Conservation (phyloP, 352 stramenopile species). For the Globisporangium middletonii region DNA sequence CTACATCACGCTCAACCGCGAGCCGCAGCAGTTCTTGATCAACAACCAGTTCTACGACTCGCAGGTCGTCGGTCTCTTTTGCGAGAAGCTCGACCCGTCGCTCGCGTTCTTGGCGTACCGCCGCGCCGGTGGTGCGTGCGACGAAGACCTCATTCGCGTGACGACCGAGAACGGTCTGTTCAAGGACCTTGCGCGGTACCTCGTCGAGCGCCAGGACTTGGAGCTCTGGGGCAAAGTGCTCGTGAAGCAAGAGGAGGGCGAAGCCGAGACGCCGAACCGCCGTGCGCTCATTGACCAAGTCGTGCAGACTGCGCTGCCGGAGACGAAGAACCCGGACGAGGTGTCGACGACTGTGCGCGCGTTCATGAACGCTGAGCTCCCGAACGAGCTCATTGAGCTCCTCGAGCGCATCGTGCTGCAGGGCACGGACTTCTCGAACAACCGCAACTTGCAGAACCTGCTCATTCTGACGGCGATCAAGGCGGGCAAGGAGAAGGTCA, state of each 20-base stretch:
- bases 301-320: conserved; percentile 99
- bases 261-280: conserved; percentile 87
- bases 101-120: conserved; percentile 99
- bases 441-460: conserved; percentile 99
- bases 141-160: conserved; percentile 99
- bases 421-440: conserved; percentile 98
- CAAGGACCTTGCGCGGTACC: conserved; percentile 98
- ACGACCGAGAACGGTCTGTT: conserved; percentile 99
- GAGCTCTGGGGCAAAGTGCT: conserved; percentile 98
- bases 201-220: conserved; percentile 98
- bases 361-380: conserved; percentile 99
- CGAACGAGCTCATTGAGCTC: conserved; percentile 98
- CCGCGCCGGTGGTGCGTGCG: conserved; percentile 96
- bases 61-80: conserved; percentile 98
- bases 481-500: conserved; percentile 96
- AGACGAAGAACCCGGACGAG: conserved; percentile 98
- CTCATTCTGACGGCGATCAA: conserved; percentile 99
- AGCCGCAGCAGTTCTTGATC: conserved; percentile 98
- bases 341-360: conserved; percentile 99
- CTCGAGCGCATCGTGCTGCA: conserved; percentile 99
- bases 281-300: conserved; percentile 98
- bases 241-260: conserved; percentile 89
- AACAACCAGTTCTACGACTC: conserved; percentile 99
- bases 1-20: conserved; percentile 99
- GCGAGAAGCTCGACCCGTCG: conserved; percentile 98